Evolutionary conservation across 306 rosid species (phyloP), one percentile per base, ranked within the genome.

Genomic region (Cucumis cinereus): DNA sequence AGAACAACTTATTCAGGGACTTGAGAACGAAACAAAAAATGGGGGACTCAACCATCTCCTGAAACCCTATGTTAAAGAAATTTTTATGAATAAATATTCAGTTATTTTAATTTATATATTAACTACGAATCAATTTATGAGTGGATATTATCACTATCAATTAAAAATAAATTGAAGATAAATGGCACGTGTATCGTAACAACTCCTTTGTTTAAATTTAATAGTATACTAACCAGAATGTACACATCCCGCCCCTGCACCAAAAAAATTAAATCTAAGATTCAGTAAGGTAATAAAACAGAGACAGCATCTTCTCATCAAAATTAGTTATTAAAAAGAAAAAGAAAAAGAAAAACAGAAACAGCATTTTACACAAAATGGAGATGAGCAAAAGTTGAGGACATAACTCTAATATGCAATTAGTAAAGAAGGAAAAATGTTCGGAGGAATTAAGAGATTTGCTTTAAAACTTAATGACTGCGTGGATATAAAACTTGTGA

Each of bases 191-290:
- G 12, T 10, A 52, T 30, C 0, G 4, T 33, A 54, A 73, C 30
- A 30, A 73, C n/a, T 28, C 19, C 33, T 73, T n/a, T 20, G 26
- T 8, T 50, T 15, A 30, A 54, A 20, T 11, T 19, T 54, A 54
- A 54, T 56, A 24, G 69, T 87, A 75, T 62, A 86, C 90, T 84
- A 76, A 87, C 98, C 98, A 93, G 84, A 85, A 93, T 92, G 86
- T 91, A 93, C 57, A 91, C 96, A 63, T 91, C 96, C 57, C 98
- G 87, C 59, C 97, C 98, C 96, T 93, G 90, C 88, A 86, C 52
- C 78, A 87, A 61, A 79, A 71, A 60, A 81, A 68, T 43, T 74
- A 79, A 52, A 10, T 43, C 66, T 72, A 81, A 70, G 19, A 13
- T 79, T 85, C 76, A 82, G 83, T 79, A 40, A 40, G 59, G 60